phyloP scores from a whole-genome alignment of 2,329 filamentous ascomycete species.

The Neofusicoccum sp. region DNA sequence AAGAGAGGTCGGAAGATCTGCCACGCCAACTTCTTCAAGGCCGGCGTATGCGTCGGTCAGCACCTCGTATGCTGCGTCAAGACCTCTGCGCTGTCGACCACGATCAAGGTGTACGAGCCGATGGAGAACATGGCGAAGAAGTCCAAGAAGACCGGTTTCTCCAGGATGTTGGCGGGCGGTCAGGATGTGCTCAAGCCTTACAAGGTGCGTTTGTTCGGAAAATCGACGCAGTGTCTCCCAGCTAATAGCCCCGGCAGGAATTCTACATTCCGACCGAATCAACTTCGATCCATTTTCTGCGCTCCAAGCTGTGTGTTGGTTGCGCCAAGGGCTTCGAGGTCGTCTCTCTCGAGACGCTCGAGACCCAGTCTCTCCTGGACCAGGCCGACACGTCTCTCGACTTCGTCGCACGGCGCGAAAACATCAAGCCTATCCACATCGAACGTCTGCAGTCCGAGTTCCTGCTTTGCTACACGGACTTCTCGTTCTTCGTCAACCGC shows the following conservation, averaged over 20 bases:
- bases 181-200: slow-evolving; percentile 95
- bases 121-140: slow-evolving; percentile 92
- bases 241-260: slow-evolving; percentile 55
- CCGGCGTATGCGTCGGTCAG: slow-evolving; percentile 88
- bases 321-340: slow-evolving; percentile 96
- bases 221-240: neutral
- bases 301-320: slow-evolving; percentile 93
- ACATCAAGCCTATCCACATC: slow-evolving; percentile 92
- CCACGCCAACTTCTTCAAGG: slow-evolving; percentile 98
- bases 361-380: slow-evolving; percentile 93
- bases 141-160: slow-evolving; percentile 92
- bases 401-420: slow-evolving; percentile 91
- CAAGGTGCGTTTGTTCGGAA: slow-evolving; percentile 55
- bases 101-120: slow-evolving; percentile 98
- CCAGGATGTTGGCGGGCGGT: slow-evolving; percentile 90
- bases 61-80: slow-evolving; percentile 97
- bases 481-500: slow-evolving; percentile 98
- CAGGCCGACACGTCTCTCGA: slow-evolving; percentile 97
- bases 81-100: slow-evolving; percentile 86
- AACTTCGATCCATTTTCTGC: slow-evolving; percentile 96
- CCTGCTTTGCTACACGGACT: slow-evolving; percentile 95
- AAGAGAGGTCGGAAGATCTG: slow-evolving; percentile 95
- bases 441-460: slow-evolving; percentile 97
- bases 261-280: slow-evolving; percentile 98
- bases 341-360: slow-evolving; percentile 92